Evolutionary conservation across 805 yeast species (phyloP).

Genomic region (Nakazawaea anatomiae): DNA sequence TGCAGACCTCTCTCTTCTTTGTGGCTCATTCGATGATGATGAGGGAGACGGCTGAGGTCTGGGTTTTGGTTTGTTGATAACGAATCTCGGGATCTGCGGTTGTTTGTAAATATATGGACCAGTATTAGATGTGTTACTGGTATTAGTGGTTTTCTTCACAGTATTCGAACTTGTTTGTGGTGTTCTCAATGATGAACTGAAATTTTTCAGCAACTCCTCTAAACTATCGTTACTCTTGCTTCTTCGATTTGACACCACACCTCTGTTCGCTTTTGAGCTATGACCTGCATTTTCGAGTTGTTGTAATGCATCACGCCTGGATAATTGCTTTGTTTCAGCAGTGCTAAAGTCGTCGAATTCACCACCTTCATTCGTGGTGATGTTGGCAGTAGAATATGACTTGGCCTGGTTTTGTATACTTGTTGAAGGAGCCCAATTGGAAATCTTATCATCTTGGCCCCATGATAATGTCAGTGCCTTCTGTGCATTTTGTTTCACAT

Average conservation of each 20-base stretch:
- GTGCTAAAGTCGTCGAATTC: slow-evolving; percentile 14
- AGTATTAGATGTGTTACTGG: not conserved
- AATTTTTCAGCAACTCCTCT: not conserved
- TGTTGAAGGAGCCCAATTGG: slow-evolving; percentile 29
- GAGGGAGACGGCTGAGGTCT: not conserved
- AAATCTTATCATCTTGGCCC: slow-evolving; percentile 13
- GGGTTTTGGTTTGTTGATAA: slow-evolving; percentile 6
- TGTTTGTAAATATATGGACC: slow-evolving; percentile 11
- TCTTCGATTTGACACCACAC: not conserved
- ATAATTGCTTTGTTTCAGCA: slow-evolving; percentile 16
- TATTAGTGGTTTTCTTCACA: slow-evolving; percentile 6
- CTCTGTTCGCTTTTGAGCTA: slow-evolving; percentile 15
- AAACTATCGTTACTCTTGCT: slow-evolving; percentile 2
- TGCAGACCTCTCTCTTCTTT: slow-evolving; percentile 4
- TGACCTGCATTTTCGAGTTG: slow-evolving; percentile 21
- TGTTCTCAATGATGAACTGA: not conserved
- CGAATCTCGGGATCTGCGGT: slow-evolving; percentile 11
- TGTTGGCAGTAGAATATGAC: slow-evolving; percentile 20
- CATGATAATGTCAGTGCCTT: slow-evolving; percentile 27
- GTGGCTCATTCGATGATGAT: not conserved
- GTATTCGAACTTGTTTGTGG: slow-evolving; percentile 1
- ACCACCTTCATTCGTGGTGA: slow-evolving; percentile 6
- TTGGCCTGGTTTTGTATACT: slow-evolving; percentile 19
- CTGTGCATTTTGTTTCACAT: slow-evolving; percentile 20
- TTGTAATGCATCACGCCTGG: slow-evolving; percentile 20